These are phyloP conservation scores for Colletotrichum brevisporum DNA, from an alignment of 2,329 filamentous ascomycete species.

Conservation along the genomic window DNA sequence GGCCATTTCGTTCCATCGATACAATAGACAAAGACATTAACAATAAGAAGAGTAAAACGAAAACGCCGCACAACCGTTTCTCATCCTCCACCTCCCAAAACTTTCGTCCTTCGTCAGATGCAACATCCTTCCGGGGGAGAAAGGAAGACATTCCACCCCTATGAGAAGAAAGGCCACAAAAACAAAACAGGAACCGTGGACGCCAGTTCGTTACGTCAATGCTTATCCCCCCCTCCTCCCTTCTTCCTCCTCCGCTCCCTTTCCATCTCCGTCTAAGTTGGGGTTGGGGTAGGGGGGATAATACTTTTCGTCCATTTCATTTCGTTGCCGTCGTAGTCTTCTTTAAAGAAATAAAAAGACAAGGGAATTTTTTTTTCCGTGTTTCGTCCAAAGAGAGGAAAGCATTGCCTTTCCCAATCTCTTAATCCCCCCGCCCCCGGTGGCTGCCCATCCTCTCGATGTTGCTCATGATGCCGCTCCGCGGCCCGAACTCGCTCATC, in stretches of 20 bases:
- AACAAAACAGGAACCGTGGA: conserved; percentile 36
- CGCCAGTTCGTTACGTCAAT: conserved; percentile 41
- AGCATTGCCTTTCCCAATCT: too few species aligned
- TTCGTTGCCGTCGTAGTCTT: conserved; percentile 32
- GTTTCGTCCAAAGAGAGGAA: too few species aligned
- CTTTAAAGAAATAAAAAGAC: conserved; percentile 3
- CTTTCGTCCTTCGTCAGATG: too few species aligned
- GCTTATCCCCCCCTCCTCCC: conserved; percentile 3
- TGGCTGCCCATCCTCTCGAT: conserved; percentile 89
- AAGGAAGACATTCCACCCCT: too few species aligned
- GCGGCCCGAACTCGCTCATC: conserved; percentile 60
- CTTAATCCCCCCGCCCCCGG: conserved; percentile 57
- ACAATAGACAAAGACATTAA: too few species aligned
- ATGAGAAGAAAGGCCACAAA: not conserved
- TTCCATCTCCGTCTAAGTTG: not conserved
- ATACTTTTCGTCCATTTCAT: conserved; percentile 39
- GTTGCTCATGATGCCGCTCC: conserved; percentile 85
- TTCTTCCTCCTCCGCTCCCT: not conserved
- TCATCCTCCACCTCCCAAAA: too few species aligned
- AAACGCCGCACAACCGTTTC: too few species aligned
- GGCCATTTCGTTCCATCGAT: too few species aligned
- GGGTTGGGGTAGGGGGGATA: not conserved
- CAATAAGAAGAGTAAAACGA: too few species aligned
- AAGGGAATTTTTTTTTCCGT: not conserved
- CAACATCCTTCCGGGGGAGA: too few species aligned